Percentiles rank a stretch among this genome's conserved stretches.
These are phyloP conservation scores for Actinidia arguta DNA, from an alignment of 179 eudicot genomes.

Conservation along the genomic window DNA sequence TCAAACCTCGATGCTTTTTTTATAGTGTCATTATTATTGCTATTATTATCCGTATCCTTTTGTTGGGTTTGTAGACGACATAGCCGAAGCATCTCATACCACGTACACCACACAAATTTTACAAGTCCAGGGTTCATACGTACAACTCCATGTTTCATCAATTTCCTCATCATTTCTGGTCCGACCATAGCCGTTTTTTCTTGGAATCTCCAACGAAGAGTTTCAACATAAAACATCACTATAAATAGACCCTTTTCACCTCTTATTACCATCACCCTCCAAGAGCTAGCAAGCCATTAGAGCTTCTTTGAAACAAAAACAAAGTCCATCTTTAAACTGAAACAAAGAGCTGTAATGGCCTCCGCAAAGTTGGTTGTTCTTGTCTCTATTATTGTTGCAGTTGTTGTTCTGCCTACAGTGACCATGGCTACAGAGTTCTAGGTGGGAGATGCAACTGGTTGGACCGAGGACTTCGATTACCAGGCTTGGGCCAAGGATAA, in stretches of 20 bases:
- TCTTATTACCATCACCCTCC: background rate
- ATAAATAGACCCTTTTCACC: background rate
- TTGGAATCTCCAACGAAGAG: background rate
- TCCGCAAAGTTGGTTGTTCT: background rate
- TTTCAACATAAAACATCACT: background rate
- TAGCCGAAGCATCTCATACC: background rate
- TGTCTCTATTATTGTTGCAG: background rate
- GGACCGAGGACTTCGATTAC: slow-evolving; percentile 28
- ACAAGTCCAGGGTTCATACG: background rate
- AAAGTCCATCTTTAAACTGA: background rate
- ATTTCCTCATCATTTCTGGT: background rate
- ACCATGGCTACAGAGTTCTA: slow-evolving; percentile 15
- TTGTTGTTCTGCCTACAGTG: background rate
- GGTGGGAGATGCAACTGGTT: slow-evolving; percentile 26
- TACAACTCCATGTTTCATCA: background rate
- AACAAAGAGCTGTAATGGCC: slow-evolving; percentile 3
- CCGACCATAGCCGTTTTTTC: slow-evolving; percentile 16
- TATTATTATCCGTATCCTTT: too few relatives aligned
- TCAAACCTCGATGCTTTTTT: too few relatives aligned
- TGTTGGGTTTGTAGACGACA: background rate
- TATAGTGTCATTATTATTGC: too few relatives aligned
- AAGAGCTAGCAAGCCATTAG: background rate
- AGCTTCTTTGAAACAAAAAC: background rate
- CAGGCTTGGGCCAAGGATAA: slow-evolving; percentile 25
- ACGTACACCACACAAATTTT: background rate